Percentiles rank a stretch among this genome's conserved stretches.
These are phyloP conservation scores for Ehretia macrophylla DNA, from an alignment of 257 asterid genomes.

Conservation along the genomic window DNA sequence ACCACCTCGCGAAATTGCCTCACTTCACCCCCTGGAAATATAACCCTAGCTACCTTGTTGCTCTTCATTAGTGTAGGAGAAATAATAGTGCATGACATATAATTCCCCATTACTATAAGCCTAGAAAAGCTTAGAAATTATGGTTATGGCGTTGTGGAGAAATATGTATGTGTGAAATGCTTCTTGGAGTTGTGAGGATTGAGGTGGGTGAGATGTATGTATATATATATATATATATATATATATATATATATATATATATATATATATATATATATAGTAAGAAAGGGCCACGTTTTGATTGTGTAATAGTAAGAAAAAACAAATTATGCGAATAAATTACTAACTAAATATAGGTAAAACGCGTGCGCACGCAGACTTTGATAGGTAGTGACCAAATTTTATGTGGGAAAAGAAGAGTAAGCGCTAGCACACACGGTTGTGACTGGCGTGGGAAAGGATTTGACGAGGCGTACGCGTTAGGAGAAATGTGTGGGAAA, in stretches of 20 bases:
- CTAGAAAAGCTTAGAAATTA: background rate
- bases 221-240: too few relatives aligned
- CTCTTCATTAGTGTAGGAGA: constrained; percentile 23
- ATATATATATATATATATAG: too few relatives aligned
- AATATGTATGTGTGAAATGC: background rate
- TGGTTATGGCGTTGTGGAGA: too few relatives aligned
- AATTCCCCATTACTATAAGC: constrained; percentile 49
- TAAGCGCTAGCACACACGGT: background rate
- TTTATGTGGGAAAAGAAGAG: background rate
- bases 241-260: too few relatives aligned
- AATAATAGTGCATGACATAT: constrained; percentile 36
- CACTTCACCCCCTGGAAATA: constrained; percentile 61
- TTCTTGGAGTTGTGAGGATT: background rate
- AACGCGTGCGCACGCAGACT: background rate
- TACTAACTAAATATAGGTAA: too few relatives aligned
- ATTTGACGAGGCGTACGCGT: background rate
- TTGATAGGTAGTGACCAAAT: background rate
- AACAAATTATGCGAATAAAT: too few relatives aligned
- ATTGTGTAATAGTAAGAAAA: background rate
- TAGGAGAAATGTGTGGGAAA: background rate
- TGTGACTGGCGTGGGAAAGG: background rate
- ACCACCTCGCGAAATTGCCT: constrained; percentile 48
- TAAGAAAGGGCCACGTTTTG: background rate
- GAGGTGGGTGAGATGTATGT: background rate
- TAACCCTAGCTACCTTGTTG: constrained; percentile 47